phyloP scores from a whole-genome alignment of 805 yeast species.

The Blastobotrys peoriensis region DNA sequence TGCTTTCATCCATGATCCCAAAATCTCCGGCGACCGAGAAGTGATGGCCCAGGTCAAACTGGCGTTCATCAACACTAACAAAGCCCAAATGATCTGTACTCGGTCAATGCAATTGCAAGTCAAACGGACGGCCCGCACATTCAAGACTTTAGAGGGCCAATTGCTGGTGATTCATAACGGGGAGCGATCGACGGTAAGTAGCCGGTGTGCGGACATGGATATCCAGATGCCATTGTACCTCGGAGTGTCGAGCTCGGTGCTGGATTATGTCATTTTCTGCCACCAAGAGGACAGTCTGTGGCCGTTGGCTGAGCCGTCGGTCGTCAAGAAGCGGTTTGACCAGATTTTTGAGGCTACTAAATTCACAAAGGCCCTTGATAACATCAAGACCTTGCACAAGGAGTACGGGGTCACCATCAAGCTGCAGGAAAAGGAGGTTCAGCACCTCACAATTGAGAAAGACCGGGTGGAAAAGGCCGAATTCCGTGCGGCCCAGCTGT shows the following conservation, averaged over 20 bases:
- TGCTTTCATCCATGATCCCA: slow-evolving; percentile 92
- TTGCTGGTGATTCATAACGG: slow-evolving; percentile 56
- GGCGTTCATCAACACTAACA: slow-evolving; percentile 70
- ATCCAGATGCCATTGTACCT: slow-evolving; percentile 69
- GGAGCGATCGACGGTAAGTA: slow-evolving; percentile 66
- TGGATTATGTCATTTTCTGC: slow-evolving; percentile 91
- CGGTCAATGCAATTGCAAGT: slow-evolving; percentile 71
- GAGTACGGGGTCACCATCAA: slow-evolving; percentile 72
- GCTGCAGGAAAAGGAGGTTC: slow-evolving; percentile 69
- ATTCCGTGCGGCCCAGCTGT: slow-evolving; percentile 40
- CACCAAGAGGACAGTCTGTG: slow-evolving; percentile 96
- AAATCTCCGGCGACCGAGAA: slow-evolving; percentile 54
- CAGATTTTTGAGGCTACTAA: slow-evolving; percentile 94
- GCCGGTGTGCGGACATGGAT: slow-evolving; percentile 81
- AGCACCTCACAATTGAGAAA: slow-evolving; percentile 67
- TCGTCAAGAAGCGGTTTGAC: slow-evolving; percentile 85
- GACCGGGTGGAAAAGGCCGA: slow-evolving; percentile 60
- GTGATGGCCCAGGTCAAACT: slow-evolving; percentile 88
- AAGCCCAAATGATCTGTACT: slow-evolving; percentile 76
- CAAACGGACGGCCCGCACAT: slow-evolving; percentile 58
- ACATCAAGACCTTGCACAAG: slow-evolving; percentile 66
- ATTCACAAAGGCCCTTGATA: slow-evolving; percentile 84
- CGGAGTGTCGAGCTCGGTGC: slow-evolving; percentile 82
- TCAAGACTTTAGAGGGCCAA: slow-evolving; percentile 90
- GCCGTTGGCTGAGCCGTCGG: slow-evolving; percentile 87